Evolutionary conservation across 768 basidiomycete species (phyloP), one percentile per base, ranked within the genome.

Genomic region (Lactarius hengduanensis): DNA sequence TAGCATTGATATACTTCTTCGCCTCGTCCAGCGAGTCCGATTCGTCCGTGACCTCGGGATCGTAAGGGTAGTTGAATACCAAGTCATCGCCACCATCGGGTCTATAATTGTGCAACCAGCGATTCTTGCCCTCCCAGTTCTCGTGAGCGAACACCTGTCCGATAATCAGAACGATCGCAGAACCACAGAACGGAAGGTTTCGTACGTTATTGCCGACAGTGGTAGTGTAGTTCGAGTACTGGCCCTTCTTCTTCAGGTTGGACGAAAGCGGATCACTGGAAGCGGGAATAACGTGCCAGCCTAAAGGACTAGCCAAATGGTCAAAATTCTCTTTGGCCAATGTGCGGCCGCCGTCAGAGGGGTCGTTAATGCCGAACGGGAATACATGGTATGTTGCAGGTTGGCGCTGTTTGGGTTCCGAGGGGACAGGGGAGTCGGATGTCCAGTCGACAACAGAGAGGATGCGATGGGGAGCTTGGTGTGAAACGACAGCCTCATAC

Each of bases 401-500:
- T 11, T 65, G 68, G 53, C 60, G 71, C 45, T 61, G 65, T 43
- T 64, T 70, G 62, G 72, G 78, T 59, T 73, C 71, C 67, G 73
- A 71, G 50, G 77, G 76, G 18, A 84, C 74, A 4, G 84, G 82
- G 5, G 90, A 84, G 74, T 96, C 94, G n/a, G 90, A 89, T 0
- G 89, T 94, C 96, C 95, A 98, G 74, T 98, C 96, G 68, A 96
- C 92, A 43, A 96, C 93, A 32, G 90, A 88, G 72, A 98, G 79
- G 71, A 95, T 88, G 67, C 87, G 83, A 74, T 94, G 88, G 30
- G 93, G 91, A n/a, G 82, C 76, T 32, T 78, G 74, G 1, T 85
- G 87, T 13, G 91, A 88, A 53, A 99, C 88, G 28, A 92, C 83
- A 4, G 94, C 85, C 76, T 98, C 94, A 72, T 98, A 98, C 93